Evolutionary conservation across 2,329 filamentous ascomycete genomes (phyloP), one percentile per base, ranked within the genome.

Genomic region (Aspergillaceae sp.): DNA sequence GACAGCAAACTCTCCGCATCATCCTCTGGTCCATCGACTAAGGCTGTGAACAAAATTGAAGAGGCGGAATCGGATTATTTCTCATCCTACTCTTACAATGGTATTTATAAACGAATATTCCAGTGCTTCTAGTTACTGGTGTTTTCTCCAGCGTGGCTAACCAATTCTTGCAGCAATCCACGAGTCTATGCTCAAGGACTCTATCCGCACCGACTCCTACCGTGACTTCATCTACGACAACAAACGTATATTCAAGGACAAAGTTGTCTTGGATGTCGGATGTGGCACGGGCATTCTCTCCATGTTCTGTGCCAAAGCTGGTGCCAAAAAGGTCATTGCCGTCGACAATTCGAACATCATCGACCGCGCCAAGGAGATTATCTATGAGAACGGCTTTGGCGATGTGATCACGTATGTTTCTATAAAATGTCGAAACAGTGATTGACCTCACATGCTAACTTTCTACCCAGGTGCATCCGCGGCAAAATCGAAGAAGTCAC

Each of bases 341-440:
- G 89, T 97, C 6, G 90, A 97, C 68, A 92, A 92, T 61, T 92
- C 87, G 3, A 84, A 84, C 56, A 95, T 97, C 63, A 88, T 95
- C 57, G 75, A 86, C 60, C 90, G 90, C 61, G 89, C 90, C 4
- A 81, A 82, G 36, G 84, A 91, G 61, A 95, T 92, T 58, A 76
- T 95, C 34, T 87, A 84, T 66, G 80, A 82, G 63, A 96, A 96
- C 61, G 82, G 80, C 1, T 79, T 94, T 34, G 76, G 79, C 28
- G 74, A 83, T 56, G 75, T 76, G 27, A 88, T 97, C 59, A 88
- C 83, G 63, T 74, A 65, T 42, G 63, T 58, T 34, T 37, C 32
- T n/a, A 19, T 10, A 30, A 42, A 43, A 33, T 29, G 9, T 11
- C 7, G 7, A 42, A 43, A 33, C 29, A 10, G 10, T 7, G 7